Base-by-base conservation (phyloP, 2,329 filamentous ascomycete genomes). In the Leptographium lundbergii region DNA sequence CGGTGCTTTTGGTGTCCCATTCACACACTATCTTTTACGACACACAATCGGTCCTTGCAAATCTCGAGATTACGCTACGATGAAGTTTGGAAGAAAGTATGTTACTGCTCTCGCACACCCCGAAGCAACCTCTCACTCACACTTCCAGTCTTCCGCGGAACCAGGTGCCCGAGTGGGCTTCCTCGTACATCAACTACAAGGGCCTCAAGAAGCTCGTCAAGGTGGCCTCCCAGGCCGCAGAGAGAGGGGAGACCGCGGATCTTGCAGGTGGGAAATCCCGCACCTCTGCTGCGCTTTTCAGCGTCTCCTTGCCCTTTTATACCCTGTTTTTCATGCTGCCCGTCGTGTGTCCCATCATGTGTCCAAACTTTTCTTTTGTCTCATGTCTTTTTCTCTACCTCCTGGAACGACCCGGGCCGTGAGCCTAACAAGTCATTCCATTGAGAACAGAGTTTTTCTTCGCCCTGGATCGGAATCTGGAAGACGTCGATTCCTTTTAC, bases 191-290 rank as follows among this genome's bases (percentile, higher is more conserved):
- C 76, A 85, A 94, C 74, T 95, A 95, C 77, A 94, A 92, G 70
- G 85, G 86, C 66, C 77, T 97, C 67, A 99, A 99, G 79, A 96
- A 94, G 77, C 82, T 96, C 64, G 91, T 99, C 75, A 97, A 96
- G 67, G 82, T 86, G 14, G 86, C 88, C 39, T 80, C 84, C 60
- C 77, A 81, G 63, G 81, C 82, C 62, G 77, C 77, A 17, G 86
- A 84, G 69, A 78, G 82, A 68, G 88, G 87, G 67, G 81, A 86
- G 66, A 82, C 87, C 67, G 86, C 89, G 61, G 94, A 99, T 80
- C 79, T 96, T 74, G 91, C 92, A 77, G 91, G 92, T 95, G 81
- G 78, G 86, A 72, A 68, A 42, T 45, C 52, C 45, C 42, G 50
- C 25, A 50, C 52, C 60, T 67, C 67, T 68, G 62, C 50, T 36